Evolutionary conservation across 2,329 filamentous ascomycete species (phyloP).

Genomic region (Ampelomyces quisqualis): DNA sequence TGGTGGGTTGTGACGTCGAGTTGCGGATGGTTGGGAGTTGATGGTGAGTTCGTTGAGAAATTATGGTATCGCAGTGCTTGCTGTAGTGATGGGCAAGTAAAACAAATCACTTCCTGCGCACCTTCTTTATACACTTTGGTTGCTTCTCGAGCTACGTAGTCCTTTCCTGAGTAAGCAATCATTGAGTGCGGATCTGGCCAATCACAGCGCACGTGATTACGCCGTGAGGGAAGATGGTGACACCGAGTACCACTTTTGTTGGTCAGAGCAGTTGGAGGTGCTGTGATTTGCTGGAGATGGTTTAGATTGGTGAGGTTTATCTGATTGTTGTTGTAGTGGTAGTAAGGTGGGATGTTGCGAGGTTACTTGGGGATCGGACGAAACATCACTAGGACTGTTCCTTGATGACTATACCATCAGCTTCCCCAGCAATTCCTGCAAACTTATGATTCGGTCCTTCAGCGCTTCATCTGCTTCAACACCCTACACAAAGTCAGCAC

Average conservation of each 20-base stretch:
- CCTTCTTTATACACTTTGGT: conserved; percentile 24
- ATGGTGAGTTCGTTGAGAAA: not conserved
- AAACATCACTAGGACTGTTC: not conserved
- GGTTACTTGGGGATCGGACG: not conserved
- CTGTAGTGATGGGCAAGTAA: conserved; percentile 1
- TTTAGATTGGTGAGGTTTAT: conserved; percentile 6
- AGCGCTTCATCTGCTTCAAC: conserved; percentile 25
- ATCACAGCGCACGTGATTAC: conserved; percentile 38
- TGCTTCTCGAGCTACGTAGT: too few species aligned
- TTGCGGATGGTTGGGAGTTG: conserved; percentile 7
- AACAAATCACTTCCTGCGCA: not conserved
- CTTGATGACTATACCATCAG: conserved; percentile 18
- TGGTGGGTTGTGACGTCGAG: conserved; percentile 10
- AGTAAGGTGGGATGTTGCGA: not conserved
- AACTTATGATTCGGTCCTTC: conserved; percentile 21
- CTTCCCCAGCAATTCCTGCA: conserved; percentile 27
- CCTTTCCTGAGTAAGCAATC: conserved; percentile 22
- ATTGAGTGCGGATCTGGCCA: conserved; percentile 24
- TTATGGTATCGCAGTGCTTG: conserved; percentile 3
- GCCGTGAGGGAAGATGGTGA: conserved; percentile 12
- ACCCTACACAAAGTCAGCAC: conserved; percentile 21
- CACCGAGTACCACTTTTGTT: conserved; percentile 25
- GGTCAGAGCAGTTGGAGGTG: conserved; percentile 18
- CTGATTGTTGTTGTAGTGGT: conserved; percentile 7
- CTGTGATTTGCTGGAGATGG: conserved; percentile 23